Evolutionary conservation across 1,284 basidiomycete species (phyloP).

Genomic region (Meira nashicola): DNA sequence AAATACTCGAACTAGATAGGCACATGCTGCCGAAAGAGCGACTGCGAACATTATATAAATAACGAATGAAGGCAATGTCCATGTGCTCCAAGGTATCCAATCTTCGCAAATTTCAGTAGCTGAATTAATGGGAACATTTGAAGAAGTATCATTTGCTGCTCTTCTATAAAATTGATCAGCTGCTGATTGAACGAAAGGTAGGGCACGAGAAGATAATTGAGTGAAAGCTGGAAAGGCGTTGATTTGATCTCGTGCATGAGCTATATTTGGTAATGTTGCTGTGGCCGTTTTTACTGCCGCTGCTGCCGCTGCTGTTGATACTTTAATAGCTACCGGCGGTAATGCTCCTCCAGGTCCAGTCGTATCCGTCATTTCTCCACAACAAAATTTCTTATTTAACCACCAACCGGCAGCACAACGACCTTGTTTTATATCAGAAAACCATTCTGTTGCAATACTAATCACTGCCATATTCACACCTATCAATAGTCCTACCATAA

Average conservation of each 20-base stretch:
- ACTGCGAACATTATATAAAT: slow-evolving; percentile 82
- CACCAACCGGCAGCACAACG: slow-evolving; percentile 97
- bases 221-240: not conserved
- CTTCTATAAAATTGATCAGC: not conserved
- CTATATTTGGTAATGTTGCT: slow-evolving; percentile 2
- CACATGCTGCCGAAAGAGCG: slow-evolving; percentile 53
- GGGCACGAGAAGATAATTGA: not conserved
- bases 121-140: not conserved
- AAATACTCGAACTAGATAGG: slow-evolving; percentile 79
- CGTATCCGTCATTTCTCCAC: slow-evolving; percentile 66
- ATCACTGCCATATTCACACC: slow-evolving; percentile 90
- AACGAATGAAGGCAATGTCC: slow-evolving; percentile 68
- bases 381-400: slow-evolving; percentile 96
- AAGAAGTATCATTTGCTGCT: not conserved
- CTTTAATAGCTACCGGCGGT: slow-evolving; percentile 25
- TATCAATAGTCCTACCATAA: slow-evolving; percentile 68
- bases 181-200: slow-evolving; percentile 5
- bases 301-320: slow-evolving; percentile 17
- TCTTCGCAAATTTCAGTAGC: slow-evolving; percentile 68
- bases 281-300: not conserved
- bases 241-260: not conserved
- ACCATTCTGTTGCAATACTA: slow-evolving; percentile 94
- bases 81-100: slow-evolving; percentile 89
- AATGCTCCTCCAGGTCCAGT: slow-evolving; percentile 40
- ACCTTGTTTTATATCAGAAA: slow-evolving; percentile 94